Evolutionary conservation across 2,329 filamentous ascomycete genomes (phyloP).

Genomic region (Penicillium olsonii): DNA sequence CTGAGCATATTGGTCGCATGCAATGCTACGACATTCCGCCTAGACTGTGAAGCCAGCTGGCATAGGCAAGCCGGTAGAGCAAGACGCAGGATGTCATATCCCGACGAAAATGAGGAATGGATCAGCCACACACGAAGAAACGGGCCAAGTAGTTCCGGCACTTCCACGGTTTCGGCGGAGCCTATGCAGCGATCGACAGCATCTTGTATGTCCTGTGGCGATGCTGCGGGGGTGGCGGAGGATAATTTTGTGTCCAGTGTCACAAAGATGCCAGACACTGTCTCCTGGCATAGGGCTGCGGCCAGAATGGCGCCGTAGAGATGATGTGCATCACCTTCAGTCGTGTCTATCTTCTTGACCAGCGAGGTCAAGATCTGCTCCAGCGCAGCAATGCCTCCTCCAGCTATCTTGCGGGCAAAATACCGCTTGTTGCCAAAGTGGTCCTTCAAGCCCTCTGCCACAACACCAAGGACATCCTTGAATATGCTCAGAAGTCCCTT

Average conservation of each 20-base stretch:
- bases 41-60: conserved; percentile 61
- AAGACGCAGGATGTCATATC: conserved; percentile 43
- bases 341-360: conserved; percentile 57
- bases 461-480: conserved; percentile 56
- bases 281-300: conserved; percentile 77
- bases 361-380: conserved; percentile 69
- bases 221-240: conserved; percentile 11
- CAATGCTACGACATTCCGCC: conserved; percentile 69
- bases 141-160: conserved; percentile 40
- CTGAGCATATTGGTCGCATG: conserved; percentile 72
- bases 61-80: conserved; percentile 66
- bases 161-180: conserved; percentile 45
- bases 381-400: conserved; percentile 75
- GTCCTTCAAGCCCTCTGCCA: conserved; percentile 73
- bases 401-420: conserved; percentile 74
- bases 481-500: conserved; percentile 70
- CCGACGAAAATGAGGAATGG: conserved; percentile 58
- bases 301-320: conserved; percentile 80
- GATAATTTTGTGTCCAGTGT: conserved; percentile 36
- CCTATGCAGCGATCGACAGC: conserved; percentile 41
- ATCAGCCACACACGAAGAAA: conserved; percentile 54
- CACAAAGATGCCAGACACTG: conserved; percentile 67
- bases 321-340: conserved; percentile 65
- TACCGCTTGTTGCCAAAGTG: conserved; percentile 87
- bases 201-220: conserved; percentile 26